Evolutionary conservation across 805 yeast genomes (phyloP).

Genomic region (Saccharomycopsis fodiens): DNA sequence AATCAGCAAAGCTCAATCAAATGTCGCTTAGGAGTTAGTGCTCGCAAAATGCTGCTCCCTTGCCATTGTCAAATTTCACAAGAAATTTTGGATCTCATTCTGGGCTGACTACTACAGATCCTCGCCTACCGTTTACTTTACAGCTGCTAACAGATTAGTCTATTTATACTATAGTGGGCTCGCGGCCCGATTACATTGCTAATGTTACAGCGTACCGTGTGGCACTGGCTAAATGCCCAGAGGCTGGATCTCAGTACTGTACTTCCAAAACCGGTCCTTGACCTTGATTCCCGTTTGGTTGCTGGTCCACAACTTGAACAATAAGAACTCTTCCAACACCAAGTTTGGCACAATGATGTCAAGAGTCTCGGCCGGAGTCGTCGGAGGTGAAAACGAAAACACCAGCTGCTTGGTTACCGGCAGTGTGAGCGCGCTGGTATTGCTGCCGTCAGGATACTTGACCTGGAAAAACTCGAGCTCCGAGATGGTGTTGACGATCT

Average conservation of each 20-base stretch:
- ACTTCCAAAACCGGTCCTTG: conserved; percentile 64
- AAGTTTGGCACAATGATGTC: conserved; percentile 38
- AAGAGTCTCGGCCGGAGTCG: conserved; percentile 26
- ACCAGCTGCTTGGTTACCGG: conserved; percentile 16
- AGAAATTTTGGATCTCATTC: no score
- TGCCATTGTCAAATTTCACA: no score
- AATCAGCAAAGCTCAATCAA: no score
- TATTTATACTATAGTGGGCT: no score
- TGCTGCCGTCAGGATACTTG: conserved; percentile 33
- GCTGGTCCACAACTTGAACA: conserved; percentile 66
- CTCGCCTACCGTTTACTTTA: no score
- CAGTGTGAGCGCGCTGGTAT: neutral
- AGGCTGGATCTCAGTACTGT: conserved; percentile 45
- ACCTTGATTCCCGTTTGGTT: conserved; percentile 51
- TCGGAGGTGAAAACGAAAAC: conserved; percentile 17
- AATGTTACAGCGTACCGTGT: no score
- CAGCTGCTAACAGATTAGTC: no score
- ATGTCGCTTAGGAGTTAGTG: no score
- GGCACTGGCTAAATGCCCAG: conserved; percentile 5
- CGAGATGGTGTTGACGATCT: conserved; percentile 56
- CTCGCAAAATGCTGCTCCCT: no score
- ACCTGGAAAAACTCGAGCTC: conserved; percentile 65
- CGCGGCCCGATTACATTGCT: no score
- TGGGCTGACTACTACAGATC: no score
- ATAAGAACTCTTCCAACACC: conserved; percentile 40